Evolutionary conservation across 2,329 filamentous ascomycete genomes (phyloP), one percentile per base, ranked within the genome.

Genomic region (Calonectria hongkongensis): DNA sequence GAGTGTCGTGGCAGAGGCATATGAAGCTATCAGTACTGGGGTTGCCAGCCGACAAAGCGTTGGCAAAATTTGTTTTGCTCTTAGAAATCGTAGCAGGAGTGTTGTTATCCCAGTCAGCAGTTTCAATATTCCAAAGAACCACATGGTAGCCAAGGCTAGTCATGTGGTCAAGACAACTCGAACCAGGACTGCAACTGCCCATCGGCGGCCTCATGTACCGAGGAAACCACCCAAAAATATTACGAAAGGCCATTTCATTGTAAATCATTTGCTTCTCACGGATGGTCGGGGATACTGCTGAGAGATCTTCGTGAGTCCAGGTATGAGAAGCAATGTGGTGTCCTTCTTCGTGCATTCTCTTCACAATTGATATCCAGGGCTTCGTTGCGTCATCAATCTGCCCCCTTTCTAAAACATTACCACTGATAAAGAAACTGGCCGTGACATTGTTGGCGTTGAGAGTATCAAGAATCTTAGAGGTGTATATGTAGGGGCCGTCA

Each of bases 291-390:
- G 71, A 80, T 28, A 88, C 75, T 0, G 78, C 77, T 12, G 83
- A 83, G 7, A 89, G 82, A 51, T 86, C 83, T 71, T 84, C 82
- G 75, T 89, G 87, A 76, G 85, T 82, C 86, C 85, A 87, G 1
- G 86, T 87, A 68, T 87, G 91, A 18, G 87, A 89, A 71, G 88
- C 91, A 72, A 93, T 85, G 80, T 93, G 91, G 80, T 93, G 91
- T 9, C 89, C 89, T 10, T 89, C 87, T 45, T 80, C 74, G 71
- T 87, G 73, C 86, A 90, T 90, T 72, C 88, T 87, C 48, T 78
- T 75, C 50, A 86, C 81, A n/a, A 85, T 76, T 39, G 67, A 56
- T 3, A 78, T 79, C 85, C 84, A 87, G 25, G 80, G 79, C 1
- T 75, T 82, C 2, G 72, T 71, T 15, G 78, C 75, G 27, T 84